Conservation (phyloP, 495 filamentous ascomycete genomes). For the Cercophora samala region DNA sequence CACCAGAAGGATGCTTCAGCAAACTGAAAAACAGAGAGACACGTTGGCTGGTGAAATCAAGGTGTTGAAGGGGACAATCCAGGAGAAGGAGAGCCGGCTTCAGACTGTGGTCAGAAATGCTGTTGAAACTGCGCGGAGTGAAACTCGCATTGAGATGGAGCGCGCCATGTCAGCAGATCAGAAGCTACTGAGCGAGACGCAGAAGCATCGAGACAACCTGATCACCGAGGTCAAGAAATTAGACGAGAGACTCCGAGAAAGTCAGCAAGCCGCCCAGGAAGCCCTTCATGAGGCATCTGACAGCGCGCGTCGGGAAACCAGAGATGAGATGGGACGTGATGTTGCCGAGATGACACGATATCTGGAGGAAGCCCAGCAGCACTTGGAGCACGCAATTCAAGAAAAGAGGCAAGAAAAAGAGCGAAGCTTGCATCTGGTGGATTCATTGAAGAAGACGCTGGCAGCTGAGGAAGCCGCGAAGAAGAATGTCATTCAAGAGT, state of each 20-base stretch:
- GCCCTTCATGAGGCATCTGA: conserved; percentile 8
- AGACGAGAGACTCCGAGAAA: conserved; percentile 21
- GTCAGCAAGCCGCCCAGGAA: conserved; percentile 9
- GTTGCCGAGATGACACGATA: conserved; percentile 4
- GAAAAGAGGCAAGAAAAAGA: conserved; percentile 16
- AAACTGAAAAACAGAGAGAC: background rate
- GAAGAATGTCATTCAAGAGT: conserved; percentile 5
- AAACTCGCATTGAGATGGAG: conserved; percentile 17
- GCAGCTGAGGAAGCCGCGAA: conserved; percentile 12
- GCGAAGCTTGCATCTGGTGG: background rate
- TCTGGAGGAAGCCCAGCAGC: background rate
- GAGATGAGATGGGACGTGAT: conserved; percentile 16
- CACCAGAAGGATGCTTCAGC: background rate
- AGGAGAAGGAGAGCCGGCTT: conserved; percentile 19
- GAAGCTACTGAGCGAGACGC: background rate
- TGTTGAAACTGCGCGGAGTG: conserved; percentile 5
- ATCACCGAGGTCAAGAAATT: conserved; percentile 20
- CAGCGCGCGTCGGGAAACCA: conserved; percentile 7
- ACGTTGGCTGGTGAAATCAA: conserved; percentile 9
- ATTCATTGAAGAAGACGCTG: conserved; percentile 11
- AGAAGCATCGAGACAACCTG: conserved; percentile 4
- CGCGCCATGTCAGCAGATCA: background rate
- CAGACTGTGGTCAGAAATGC: conserved; percentile 3
- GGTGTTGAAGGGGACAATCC: conserved; percentile 22
- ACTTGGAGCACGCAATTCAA: background rate